Conservation (phyloP, 805 yeast genomes). For the Suhomyces kilbournensis region DNA sequence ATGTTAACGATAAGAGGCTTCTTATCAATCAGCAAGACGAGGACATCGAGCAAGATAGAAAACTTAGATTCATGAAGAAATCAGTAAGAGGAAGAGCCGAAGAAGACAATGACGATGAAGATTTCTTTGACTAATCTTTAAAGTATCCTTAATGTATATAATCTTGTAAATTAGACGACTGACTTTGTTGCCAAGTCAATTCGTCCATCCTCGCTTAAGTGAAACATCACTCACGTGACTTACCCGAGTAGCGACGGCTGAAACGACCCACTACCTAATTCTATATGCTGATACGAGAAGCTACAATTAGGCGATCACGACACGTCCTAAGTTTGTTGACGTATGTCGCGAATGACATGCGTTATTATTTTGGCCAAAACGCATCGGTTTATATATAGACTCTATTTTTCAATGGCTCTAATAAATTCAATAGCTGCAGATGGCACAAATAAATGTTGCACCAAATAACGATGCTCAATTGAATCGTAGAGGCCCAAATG, state of each 20-base stretch:
- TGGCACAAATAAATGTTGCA: neutral
- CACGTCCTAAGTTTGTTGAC: neutral
- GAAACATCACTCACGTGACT: neutral
- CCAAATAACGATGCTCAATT: neutral
- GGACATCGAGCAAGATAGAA: slow-evolving; percentile 51
- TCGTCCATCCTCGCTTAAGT: neutral
- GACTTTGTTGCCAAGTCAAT: neutral
- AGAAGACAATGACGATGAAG: slow-evolving; percentile 29
- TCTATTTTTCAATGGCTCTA: neutral
- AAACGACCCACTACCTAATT: too few species aligned
- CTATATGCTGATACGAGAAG: neutral
- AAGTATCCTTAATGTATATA: neutral
- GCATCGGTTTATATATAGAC: neutral
- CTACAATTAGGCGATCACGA: neutral
- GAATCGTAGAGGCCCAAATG: neutral
- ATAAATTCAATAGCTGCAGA: neutral
- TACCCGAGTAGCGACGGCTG: slow-evolving; percentile 1
- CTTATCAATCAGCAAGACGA: slow-evolving; percentile 52
- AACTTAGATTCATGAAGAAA: slow-evolving; percentile 55
- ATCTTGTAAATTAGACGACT: neutral
- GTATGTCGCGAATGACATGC: neutral
- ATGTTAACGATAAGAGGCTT: slow-evolving; percentile 65
- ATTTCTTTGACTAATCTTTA: slow-evolving; percentile 23
- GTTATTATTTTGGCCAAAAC: neutral
- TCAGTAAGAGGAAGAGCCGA: slow-evolving; percentile 44